A percentile compares a stretch with the other conserved stretches of the same genome.
Conservation (phyloP, 768 basidiomycete genomes). For the Lyophyllum decastes region DNA sequence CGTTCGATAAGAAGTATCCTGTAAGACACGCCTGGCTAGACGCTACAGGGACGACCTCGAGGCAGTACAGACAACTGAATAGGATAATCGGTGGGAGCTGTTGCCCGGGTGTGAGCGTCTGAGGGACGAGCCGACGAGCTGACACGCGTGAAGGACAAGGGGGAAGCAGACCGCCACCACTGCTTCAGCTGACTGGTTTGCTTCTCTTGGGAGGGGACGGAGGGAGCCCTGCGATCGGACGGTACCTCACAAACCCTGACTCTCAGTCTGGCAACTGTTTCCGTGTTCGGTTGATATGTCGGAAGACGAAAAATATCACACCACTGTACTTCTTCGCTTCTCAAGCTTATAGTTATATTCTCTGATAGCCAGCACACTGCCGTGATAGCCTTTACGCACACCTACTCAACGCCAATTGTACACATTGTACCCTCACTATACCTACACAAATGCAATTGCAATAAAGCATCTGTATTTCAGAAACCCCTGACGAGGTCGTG, state of each 20-base stretch:
- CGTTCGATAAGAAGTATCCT: conserved; percentile 3
- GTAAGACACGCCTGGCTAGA: neutral
- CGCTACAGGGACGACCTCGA: conserved; percentile 10
- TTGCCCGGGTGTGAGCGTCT: conserved; percentile 2
- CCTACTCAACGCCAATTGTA: neutral
- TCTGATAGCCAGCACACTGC: conserved; percentile 1
- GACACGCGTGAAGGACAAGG: conserved; percentile 1
- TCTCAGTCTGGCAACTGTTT: conserved; percentile 12
- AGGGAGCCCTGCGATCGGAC: conserved; percentile 9
- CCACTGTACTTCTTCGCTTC: conserved; percentile 1
- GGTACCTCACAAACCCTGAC: conserved; percentile 9
- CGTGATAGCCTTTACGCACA: neutral
- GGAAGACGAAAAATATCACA: conserved; percentile 9
- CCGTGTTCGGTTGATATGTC: conserved; percentile 17
- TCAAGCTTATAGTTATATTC: neutral
- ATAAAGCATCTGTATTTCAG: neutral
- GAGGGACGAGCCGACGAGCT: conserved; percentile 3
- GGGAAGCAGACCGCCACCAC: conserved; percentile 12
- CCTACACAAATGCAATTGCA: neutral
- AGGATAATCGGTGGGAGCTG: conserved; percentile 6
- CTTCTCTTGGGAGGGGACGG: conserved; percentile 1
- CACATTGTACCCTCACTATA: neutral
- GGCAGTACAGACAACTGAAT: neutral
- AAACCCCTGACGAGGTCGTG: conserved; percentile 6
- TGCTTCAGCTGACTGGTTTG: conserved; percentile 13